phyloP scores from a whole-genome alignment of 1,284 basidiomycete genomes.

The Sporisorium sorghi region DNA sequence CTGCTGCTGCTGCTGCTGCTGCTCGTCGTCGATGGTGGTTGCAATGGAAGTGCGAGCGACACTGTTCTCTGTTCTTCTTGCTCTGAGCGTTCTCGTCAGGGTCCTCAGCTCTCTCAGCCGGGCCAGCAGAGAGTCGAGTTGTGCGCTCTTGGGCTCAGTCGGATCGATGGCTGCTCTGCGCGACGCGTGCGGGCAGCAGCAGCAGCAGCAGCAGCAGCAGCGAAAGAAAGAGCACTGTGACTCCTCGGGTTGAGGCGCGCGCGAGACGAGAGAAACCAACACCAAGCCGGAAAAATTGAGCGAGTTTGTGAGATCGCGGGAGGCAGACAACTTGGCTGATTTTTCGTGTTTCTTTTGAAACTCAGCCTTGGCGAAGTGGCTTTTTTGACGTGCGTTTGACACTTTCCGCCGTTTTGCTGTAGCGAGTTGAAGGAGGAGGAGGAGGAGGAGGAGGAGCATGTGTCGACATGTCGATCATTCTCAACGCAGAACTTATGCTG shows the following conservation, averaged over 20 bases:
- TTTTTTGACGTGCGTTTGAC: constrained; percentile 32
- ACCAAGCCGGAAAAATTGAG: background rate
- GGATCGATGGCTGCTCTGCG: constrained; percentile 35
- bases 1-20: background rate
- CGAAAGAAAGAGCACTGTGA: too few relatives aligned
- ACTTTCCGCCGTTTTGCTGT: constrained; percentile 11
- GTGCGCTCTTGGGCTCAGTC: background rate
- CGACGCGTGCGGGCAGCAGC: constrained; percentile 42
- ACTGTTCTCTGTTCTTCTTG: constrained; percentile 1
- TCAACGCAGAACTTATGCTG: background rate
- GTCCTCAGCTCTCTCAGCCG: too few relatives aligned
- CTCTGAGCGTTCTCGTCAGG: constrained; percentile 14
- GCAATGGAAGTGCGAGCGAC: background rate
- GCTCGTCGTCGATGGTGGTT: constrained; percentile 4
- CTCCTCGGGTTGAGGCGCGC: background rate
- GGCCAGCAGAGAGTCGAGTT: constrained; percentile 9
- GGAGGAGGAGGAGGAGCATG: too few relatives aligned
- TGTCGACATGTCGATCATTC: constrained; percentile 18
- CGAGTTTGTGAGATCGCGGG: constrained; percentile 5
- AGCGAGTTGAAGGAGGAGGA: too few relatives aligned
- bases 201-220: too few relatives aligned
- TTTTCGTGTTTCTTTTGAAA: too few relatives aligned
- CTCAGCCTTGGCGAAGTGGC: constrained; percentile 10
- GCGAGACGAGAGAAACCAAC: constrained; percentile 41
- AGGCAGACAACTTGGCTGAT: background rate